These are phyloP conservation scores for Candolleomyces eurysporus DNA, from an alignment of 768 basidiomycete species.

Conservation along the genomic window DNA sequence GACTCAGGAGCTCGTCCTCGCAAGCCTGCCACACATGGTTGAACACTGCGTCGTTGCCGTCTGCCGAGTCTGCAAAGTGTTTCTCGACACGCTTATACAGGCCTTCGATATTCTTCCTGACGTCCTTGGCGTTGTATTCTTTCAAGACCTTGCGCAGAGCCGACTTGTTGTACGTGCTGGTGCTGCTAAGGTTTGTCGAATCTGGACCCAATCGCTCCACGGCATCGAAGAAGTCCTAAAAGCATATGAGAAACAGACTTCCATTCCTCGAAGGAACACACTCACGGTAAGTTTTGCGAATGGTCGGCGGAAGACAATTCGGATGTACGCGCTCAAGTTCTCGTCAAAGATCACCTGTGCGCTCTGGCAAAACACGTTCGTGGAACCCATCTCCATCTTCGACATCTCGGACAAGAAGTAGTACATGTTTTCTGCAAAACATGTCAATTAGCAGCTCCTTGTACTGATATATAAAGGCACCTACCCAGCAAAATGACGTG, in stretches of 20 bases:
- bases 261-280: conserved; percentile 6
- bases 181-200: conserved; percentile 72
- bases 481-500: conserved; percentile 93
- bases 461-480: conserved; percentile 20
- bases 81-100: conserved; percentile 93
- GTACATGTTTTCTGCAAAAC: conserved; percentile 86
- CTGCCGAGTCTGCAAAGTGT: conserved; percentile 85
- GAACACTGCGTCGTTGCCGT: conserved; percentile 56
- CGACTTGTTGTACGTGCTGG: conserved; percentile 70
- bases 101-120: conserved; percentile 84
- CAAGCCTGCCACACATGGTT: conserved; percentile 90
- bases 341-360: conserved; percentile 89
- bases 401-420: conserved; percentile 84
- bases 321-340: conserved; percentile 83
- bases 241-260: not conserved
- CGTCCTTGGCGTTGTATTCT: conserved; percentile 84
- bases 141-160: conserved; percentile 82
- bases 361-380: conserved; percentile 59
- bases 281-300: conserved; percentile 85
- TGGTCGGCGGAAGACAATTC: conserved; percentile 80
- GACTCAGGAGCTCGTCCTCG: conserved; percentile 75
- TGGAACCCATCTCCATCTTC: conserved; percentile 62
- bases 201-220: conserved; percentile 81
- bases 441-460: not conserved
- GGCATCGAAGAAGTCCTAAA: conserved; percentile 92